Conservation (phyloP, 1,284 basidiomycete species). For the Ceratobasidium theobromae region DNA sequence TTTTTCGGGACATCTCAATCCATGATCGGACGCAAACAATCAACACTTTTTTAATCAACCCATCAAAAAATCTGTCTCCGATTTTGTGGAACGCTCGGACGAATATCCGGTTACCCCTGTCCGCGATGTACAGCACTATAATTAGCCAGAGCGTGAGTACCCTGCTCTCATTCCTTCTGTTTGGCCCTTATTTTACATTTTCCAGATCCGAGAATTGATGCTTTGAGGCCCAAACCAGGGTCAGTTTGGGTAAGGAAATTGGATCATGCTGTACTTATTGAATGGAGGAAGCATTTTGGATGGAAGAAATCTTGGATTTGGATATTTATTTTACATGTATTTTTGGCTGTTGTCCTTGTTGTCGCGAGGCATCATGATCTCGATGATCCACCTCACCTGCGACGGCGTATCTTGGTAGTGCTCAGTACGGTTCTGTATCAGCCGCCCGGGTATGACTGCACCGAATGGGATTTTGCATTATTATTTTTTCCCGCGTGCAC, state of each 20-base stretch:
- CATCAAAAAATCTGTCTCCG: neutral
- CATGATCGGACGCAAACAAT: conserved; percentile 11
- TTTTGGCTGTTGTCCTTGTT: conserved; percentile 28
- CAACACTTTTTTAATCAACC: conserved; percentile 1
- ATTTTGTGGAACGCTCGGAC: neutral
- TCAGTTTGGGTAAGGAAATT: neutral
- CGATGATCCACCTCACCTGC: neutral
- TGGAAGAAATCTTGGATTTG: neutral
- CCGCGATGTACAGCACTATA: conserved; percentile 7
- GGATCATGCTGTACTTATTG: neutral
- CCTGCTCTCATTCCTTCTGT: neutral
- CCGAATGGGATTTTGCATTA: neutral
- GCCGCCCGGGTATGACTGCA: neutral
- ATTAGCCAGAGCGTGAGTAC: conserved; percentile 28
- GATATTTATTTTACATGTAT: conserved; percentile 13
- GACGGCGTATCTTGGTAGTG: neutral
- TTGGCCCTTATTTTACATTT: neutral
- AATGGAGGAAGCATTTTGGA: neutral
- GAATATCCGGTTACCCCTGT: neutral
- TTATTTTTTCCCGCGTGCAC: neutral
- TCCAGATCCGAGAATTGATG: conserved; percentile 28
- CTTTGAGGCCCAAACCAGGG: conserved; percentile 4
- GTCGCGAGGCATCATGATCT: neutral
- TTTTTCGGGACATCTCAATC: conserved; percentile 23
- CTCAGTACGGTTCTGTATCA: neutral